Evolutionary conservation across 2,329 filamentous ascomycete species (phyloP).

Genomic region (Fusarium secorum): DNA sequence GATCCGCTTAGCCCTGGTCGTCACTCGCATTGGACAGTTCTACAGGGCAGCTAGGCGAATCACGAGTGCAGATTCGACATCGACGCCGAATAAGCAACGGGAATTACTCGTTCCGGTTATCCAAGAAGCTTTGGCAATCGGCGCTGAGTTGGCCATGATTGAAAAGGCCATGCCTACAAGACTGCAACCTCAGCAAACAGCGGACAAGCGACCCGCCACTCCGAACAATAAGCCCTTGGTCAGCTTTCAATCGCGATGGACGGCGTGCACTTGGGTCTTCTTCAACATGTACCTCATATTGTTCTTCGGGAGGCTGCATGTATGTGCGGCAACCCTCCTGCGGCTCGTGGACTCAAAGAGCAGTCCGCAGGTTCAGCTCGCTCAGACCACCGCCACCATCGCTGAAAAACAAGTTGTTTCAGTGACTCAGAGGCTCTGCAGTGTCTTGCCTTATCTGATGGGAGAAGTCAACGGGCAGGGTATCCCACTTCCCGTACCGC

Average conservation of each 20-base stretch:
- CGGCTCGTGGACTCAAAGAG: background rate
- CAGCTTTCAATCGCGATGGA: constrained; percentile 15
- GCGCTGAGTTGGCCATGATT: constrained; percentile 4
- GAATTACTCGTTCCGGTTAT: constrained; percentile 5
- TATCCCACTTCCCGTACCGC: constrained; percentile 6
- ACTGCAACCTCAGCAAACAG: constrained; percentile 5
- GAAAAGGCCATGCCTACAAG: constrained; percentile 1
- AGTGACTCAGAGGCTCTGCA: constrained; percentile 1
- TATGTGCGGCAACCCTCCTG: constrained; percentile 3
- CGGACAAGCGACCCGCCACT: constrained; percentile 7
- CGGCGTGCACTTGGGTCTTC: constrained; percentile 8
- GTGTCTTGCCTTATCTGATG: constrained; percentile 14
- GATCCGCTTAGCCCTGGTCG: constrained; percentile 15
- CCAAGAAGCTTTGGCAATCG: constrained; percentile 20
- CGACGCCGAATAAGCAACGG: background rate
- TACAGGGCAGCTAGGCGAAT: constrained; percentile 16
- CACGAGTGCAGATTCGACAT: background rate
- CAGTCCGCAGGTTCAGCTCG: constrained; percentile 4
- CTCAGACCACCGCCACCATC: background rate
- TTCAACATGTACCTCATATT: constrained; percentile 7
- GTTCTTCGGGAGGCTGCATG: constrained; percentile 14
- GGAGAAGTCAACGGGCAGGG: constrained; percentile 21
- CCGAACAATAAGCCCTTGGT: background rate
- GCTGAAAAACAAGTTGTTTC: constrained; percentile 6
- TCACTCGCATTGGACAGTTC: constrained; percentile 23